These are phyloP conservation scores for Trichoderma breve DNA, from an alignment of 2,329 filamentous ascomycete genomes.

Conservation along the genomic window DNA sequence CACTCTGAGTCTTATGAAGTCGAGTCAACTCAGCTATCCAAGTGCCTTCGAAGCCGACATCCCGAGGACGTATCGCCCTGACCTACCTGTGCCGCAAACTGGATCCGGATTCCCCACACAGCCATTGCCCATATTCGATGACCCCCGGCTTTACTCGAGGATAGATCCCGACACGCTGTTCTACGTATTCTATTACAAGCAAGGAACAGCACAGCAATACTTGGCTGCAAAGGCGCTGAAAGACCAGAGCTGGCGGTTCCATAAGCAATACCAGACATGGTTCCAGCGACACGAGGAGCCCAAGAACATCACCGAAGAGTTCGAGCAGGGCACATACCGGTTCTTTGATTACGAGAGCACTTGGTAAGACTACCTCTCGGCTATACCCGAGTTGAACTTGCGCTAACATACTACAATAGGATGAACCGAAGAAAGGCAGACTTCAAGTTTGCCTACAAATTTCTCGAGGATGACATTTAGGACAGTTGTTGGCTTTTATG, in stretches of 20 bases:
- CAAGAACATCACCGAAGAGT: conserved; percentile 97
- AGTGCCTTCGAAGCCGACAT: conserved; percentile 77
- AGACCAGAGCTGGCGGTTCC: conserved; percentile 97
- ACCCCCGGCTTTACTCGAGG: conserved; percentile 79
- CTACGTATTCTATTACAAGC: conserved; percentile 98
- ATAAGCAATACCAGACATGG: conserved; percentile 99
- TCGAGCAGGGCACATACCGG: conserved; percentile 96
- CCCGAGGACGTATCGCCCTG: conserved; percentile 79
- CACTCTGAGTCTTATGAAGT: conserved; percentile 70
- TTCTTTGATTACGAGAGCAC: conserved; percentile 99
- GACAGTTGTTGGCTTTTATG: neutral
- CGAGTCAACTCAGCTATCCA: conserved; percentile 71
- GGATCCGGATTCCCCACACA: conserved; percentile 88
- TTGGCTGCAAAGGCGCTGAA: conserved; percentile 95
- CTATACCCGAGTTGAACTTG: neutral
- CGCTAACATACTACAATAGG: conserved; percentile 52
- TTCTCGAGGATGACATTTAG: conserved; percentile 86
- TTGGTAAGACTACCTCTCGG: conserved; percentile 62
- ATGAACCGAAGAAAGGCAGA: conserved; percentile 98
- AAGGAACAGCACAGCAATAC: conserved; percentile 93
- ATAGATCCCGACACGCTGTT: conserved; percentile 97
- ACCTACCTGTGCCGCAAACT: conserved; percentile 71
- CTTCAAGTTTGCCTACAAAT: conserved; percentile 98
- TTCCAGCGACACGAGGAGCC: conserved; percentile 98
- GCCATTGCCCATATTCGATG: conserved; percentile 86